phyloP scores from a whole-genome alignment of 1,284 basidiomycete genomes.

The Puccinia polysora region DNA sequence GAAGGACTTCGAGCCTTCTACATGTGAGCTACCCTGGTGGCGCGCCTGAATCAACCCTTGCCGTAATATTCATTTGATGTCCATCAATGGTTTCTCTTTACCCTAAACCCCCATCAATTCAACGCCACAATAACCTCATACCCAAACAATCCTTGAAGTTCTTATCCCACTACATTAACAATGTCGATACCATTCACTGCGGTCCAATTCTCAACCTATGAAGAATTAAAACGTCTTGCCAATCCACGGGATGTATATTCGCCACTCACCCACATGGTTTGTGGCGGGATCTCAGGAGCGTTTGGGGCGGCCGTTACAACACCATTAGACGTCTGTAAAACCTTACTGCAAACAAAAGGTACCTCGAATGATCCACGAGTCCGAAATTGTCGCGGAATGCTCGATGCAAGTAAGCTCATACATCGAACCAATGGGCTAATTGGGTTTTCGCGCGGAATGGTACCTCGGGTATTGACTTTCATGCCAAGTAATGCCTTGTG shows the following conservation, averaged over 20 bases:
- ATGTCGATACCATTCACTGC: slow-evolving; percentile 98
- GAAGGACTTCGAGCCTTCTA: slow-evolving; percentile 94
- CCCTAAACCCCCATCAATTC: neutral
- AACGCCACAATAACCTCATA: neutral
- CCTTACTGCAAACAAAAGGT: slow-evolving; percentile 88
- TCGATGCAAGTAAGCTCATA: slow-evolving; percentile 83
- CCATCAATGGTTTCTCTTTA: neutral
- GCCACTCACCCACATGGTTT: slow-evolving; percentile 80
- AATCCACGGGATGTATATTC: slow-evolving; percentile 85
- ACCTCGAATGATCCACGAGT: slow-evolving; percentile 76
- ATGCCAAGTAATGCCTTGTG: slow-evolving; percentile 97
- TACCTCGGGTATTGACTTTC: slow-evolving; percentile 86
- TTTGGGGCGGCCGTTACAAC: slow-evolving; percentile 94
- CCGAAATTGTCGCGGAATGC: slow-evolving; percentile 74
- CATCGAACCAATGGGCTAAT: slow-evolving; percentile 74
- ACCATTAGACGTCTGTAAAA: slow-evolving; percentile 98
- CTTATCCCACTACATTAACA: slow-evolving; percentile 55
- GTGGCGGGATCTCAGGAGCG: slow-evolving; percentile 86
- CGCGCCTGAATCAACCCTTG: neutral
- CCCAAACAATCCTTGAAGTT: slow-evolving; percentile 29
- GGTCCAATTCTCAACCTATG: slow-evolving; percentile 95
- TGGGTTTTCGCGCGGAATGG: slow-evolving; percentile 81
- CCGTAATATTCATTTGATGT: neutral
- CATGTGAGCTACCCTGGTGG: slow-evolving; percentile 60
- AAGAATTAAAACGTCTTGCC: slow-evolving; percentile 78